Conservation (phyloP, 495 filamentous ascomycete genomes). For the Lophiostoma macrostomum region DNA sequence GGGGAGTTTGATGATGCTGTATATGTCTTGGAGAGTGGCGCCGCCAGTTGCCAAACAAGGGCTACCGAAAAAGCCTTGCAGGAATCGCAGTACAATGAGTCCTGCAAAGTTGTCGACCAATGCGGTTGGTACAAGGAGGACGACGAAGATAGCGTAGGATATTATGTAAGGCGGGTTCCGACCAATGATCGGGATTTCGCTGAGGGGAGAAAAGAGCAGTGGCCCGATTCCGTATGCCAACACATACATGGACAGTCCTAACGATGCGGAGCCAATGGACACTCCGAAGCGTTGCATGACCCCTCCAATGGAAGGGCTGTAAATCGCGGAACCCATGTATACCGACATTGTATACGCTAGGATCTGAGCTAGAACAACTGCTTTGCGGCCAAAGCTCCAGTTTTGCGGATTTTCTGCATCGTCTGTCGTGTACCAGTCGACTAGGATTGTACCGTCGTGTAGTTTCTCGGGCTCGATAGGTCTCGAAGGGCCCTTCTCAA, state of each 20-base stretch:
- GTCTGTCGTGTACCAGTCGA: constrained; percentile 43
- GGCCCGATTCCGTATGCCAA: constrained; percentile 52
- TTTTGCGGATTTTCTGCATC: constrained; percentile 42
- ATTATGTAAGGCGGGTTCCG: constrained; percentile 48
- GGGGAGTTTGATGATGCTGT: constrained; percentile 52
- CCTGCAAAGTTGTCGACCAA: constrained; percentile 50
- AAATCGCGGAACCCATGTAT: constrained; percentile 52
- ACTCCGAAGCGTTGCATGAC: constrained; percentile 48
- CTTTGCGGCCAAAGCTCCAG: constrained; percentile 39
- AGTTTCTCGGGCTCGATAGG: constrained; percentile 34
- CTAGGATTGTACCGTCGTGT: constrained; percentile 41
- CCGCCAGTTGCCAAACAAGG: constrained; percentile 55
- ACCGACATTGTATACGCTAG: constrained; percentile 50
- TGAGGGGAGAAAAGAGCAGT: constrained; percentile 46
- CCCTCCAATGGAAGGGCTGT: constrained; percentile 41
- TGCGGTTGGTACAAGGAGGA: constrained; percentile 49
- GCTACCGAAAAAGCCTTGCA: constrained; percentile 55
- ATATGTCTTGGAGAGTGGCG: constrained; percentile 48
- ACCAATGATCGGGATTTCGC: constrained; percentile 48
- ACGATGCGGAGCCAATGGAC: constrained; percentile 40
- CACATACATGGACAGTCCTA: constrained; percentile 55
- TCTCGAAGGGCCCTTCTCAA: constrained; percentile 26
- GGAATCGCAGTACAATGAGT: constrained; percentile 51
- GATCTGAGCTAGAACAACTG: constrained; percentile 34
- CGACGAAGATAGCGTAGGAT: constrained; percentile 49